Evolutionary conservation across 1,284 basidiomycete species (phyloP).

Genomic region (Phlebopus sp.): DNA sequence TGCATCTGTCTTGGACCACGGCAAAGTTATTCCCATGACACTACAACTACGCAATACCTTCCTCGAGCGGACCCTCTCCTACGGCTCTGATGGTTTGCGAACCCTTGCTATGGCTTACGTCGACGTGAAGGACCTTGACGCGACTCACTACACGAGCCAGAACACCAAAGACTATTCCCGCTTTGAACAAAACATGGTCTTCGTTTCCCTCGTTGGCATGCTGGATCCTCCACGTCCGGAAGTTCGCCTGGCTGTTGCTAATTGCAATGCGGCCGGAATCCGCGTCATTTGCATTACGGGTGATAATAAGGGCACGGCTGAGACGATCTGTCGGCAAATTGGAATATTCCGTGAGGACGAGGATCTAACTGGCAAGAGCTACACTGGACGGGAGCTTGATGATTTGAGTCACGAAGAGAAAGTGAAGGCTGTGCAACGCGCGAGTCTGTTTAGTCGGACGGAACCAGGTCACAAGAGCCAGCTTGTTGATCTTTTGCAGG

Average conservation of each 20-base stretch:
- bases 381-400: conserved; percentile 92
- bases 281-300: conserved; percentile 97
- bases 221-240: conserved; percentile 97
- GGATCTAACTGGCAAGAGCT: conserved; percentile 88
- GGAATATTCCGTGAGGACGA: conserved; percentile 87
- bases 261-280: conserved; percentile 92
- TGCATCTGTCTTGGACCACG: conserved; percentile 68
- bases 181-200: conserved; percentile 89
- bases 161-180: conserved; percentile 79
- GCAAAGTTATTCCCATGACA: conserved; percentile 64
- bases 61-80: conserved; percentile 65
- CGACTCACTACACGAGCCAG: conserved; percentile 77
- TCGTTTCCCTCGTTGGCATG: conserved; percentile 97
- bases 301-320: conserved; percentile 97
- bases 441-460: conserved; percentile 89
- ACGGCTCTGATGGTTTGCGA: conserved; percentile 82
- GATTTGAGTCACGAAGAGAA: conserved; percentile 79
- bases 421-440: conserved; percentile 79
- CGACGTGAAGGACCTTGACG: conserved; percentile 75
- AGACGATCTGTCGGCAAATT: conserved; percentile 95
- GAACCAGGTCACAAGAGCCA: conserved; percentile 96
- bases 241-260: conserved; percentile 82
- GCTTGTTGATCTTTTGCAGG: conserved; percentile 94
- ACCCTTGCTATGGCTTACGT: conserved; percentile 90
- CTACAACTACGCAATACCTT: conserved; percentile 59